Evolutionary conservation across 2,329 filamentous ascomycete genomes (phyloP).

Genomic region (Xylaria sp.): DNA sequence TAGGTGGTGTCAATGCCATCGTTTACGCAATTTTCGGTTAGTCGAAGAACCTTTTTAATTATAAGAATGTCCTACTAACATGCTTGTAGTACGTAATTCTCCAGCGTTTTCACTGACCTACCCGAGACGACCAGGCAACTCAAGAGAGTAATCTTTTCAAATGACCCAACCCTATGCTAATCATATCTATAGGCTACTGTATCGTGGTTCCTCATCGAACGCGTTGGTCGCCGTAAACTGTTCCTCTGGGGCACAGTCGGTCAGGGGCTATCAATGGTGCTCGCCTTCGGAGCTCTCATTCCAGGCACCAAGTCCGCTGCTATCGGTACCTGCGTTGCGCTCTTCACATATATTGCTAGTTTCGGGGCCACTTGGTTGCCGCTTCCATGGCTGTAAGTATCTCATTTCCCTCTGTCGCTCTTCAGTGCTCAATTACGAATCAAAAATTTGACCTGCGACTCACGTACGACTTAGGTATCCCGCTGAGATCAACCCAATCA

Average conservation of each 20-base stretch:
- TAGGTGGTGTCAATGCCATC: constrained; percentile 66
- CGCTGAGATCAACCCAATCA: constrained; percentile 63
- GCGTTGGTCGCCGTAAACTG: constrained; percentile 58
- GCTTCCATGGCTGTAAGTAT: constrained; percentile 64
- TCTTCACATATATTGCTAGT: constrained; percentile 76
- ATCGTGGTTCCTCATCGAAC: constrained; percentile 63
- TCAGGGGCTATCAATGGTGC: constrained; percentile 67
- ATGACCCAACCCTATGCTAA: constrained; percentile 8
- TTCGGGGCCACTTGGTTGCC: constrained; percentile 74
- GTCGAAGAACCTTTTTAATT: not conserved
- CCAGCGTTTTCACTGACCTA: not conserved
- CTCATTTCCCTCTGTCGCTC: not conserved
- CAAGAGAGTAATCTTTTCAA: not conserved
- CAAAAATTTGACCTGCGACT: not conserved
- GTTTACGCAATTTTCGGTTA: constrained; percentile 67
- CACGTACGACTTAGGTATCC: constrained; percentile 51
- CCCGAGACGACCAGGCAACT: not conserved
- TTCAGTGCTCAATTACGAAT: not conserved
- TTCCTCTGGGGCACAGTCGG: constrained; percentile 57
- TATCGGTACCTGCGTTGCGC: constrained; percentile 73
- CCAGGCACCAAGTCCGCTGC: constrained; percentile 69
- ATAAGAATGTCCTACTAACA: constrained; percentile 15
- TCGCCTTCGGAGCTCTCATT: constrained; percentile 72
- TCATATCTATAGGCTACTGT: constrained; percentile 53
- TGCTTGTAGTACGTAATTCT: constrained; percentile 29